Conservation (phyloP, 257 asterid species). For the Lavandula angustifolia region DNA sequence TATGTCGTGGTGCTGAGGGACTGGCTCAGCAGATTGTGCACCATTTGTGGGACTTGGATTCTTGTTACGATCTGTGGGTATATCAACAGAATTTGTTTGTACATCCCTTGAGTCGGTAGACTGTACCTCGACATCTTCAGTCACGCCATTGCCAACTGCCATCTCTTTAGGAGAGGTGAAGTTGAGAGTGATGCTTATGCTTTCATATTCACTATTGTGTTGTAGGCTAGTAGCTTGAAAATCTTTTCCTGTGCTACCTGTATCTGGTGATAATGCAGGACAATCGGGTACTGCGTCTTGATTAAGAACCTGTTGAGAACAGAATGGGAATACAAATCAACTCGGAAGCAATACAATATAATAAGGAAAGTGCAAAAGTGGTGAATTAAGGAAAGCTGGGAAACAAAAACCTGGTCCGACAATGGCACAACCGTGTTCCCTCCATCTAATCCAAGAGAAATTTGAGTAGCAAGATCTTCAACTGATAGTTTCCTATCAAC, state of each 20-base stretch:
- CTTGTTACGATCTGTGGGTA: conserved; percentile 21
- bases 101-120: conserved; percentile 21
- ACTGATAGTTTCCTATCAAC: conserved; percentile 33
- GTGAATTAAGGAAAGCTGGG: conserved; percentile 22
- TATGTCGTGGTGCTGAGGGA: conserved; percentile 20
- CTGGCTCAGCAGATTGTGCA: conserved; percentile 29
- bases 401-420: conserved; percentile 45
- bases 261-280: conserved; percentile 33
- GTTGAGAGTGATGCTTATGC: conserved; percentile 50
- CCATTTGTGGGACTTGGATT: conserved; percentile 16
- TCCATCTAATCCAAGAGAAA: conserved; percentile 33
- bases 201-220: conserved; percentile 52
- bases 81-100: conserved; percentile 16
- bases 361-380: neutral
- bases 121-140: conserved; percentile 31
- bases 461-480: conserved; percentile 38
- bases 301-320: conserved; percentile 43
- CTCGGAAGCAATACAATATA: neutral
- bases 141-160: conserved; percentile 21
- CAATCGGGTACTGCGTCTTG: conserved; percentile 40
- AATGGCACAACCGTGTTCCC: conserved; percentile 28
- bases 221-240: conserved; percentile 31
- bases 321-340: conserved; percentile 29
- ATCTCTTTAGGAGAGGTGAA: conserved; percentile 32
- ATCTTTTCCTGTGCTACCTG: conserved; percentile 41